Base-by-base conservation (phyloP, 2,329 filamentous ascomycete genomes). In the Aspergillus cejpii region DNA sequence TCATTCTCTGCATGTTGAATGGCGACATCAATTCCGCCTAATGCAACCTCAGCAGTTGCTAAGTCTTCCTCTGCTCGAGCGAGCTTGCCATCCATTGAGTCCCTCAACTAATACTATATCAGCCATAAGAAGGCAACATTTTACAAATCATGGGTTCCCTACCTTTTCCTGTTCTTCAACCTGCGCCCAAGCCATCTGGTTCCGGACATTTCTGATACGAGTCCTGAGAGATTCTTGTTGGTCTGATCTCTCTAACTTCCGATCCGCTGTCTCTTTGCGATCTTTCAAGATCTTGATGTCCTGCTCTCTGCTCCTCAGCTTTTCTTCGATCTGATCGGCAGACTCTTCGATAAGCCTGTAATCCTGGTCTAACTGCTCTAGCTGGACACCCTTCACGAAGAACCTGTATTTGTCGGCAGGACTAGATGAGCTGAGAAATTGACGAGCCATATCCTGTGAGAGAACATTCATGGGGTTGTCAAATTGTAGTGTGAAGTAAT, bases 381-480 rank as follows among this genome's bases (percentile, higher is more conserved):
- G 78, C 58, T 97, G 90, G 0, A 95, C 94, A 20, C 92, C 92
- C 57, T 90, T 88, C 48, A 95, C 79, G 61, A 98, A 98, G 60
- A 96, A 96, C 55, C 87, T 92, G 74, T 97, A 98, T 64, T 98
- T 98, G 48, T 91, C 83, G 3, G 79, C 72, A 0, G 89, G 80
- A 2, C 81, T 85, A 10, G 92, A 91, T 27, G 83, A 80, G 60
- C 91, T 94, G 34, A 98, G 76, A 58, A 98, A 98, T 47, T 94
- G 86, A 8, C 92, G 82, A 8, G 92, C 92, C 66, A 90, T 89
- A 62, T 98, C 92, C 65, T 98, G 92, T 0, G 90, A 95, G 14
- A 98, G 75, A 5, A 97, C 86, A 48, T 94, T 97, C 72, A 98
- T 83, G 0, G 92, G 92, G 56, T 98, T 98, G 61, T 97, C 91